phyloP scores from a whole-genome alignment of 768 basidiomycete species.

The Xerocomellus amylosporus region DNA sequence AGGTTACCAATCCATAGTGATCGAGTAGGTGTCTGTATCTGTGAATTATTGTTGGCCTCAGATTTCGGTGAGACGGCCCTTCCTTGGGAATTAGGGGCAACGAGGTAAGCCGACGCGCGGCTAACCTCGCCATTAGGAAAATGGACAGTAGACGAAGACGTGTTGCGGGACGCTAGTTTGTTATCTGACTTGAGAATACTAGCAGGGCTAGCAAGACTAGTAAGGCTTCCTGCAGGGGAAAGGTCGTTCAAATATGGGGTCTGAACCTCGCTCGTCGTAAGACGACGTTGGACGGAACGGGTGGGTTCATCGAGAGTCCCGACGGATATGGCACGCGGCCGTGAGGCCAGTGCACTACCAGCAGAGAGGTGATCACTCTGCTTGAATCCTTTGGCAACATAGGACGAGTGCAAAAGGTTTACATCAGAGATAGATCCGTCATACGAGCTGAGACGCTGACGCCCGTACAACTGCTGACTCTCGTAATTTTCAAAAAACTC shows the following conservation, averaged over 20 bases:
- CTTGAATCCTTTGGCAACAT: constrained; percentile 73
- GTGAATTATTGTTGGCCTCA: constrained; percentile 59
- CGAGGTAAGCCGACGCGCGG: constrained; percentile 63
- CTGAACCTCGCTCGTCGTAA: constrained; percentile 55
- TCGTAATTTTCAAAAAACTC: constrained; percentile 70
- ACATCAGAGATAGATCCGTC: constrained; percentile 52
- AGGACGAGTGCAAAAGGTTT: constrained; percentile 53
- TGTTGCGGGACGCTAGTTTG: constrained; percentile 48
- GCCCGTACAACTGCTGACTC: constrained; percentile 37
- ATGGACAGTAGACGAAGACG: constrained; percentile 54
- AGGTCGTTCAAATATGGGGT: constrained; percentile 57
- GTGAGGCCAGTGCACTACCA: constrained; percentile 40
- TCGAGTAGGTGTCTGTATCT: constrained; percentile 90
- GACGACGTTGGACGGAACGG: constrained; percentile 65
- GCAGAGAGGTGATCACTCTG: constrained; percentile 61
- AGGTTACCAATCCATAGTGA: constrained; percentile 99
- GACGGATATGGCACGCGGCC: constrained; percentile 87
- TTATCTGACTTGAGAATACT: constrained; percentile 58
- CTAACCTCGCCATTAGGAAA: constrained; percentile 64
- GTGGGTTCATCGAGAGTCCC: constrained; percentile 80
- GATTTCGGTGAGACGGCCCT: constrained; percentile 83
- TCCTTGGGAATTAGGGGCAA: constrained; percentile 64
- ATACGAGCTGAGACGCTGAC: constrained; percentile 62
- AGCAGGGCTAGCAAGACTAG: constrained; percentile 27
- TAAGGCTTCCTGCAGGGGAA: constrained; percentile 37